These are phyloP conservation scores for Trichosporon coremiiforme DNA, from an alignment of 1,284 basidiomycete species.

Conservation along the genomic window DNA sequence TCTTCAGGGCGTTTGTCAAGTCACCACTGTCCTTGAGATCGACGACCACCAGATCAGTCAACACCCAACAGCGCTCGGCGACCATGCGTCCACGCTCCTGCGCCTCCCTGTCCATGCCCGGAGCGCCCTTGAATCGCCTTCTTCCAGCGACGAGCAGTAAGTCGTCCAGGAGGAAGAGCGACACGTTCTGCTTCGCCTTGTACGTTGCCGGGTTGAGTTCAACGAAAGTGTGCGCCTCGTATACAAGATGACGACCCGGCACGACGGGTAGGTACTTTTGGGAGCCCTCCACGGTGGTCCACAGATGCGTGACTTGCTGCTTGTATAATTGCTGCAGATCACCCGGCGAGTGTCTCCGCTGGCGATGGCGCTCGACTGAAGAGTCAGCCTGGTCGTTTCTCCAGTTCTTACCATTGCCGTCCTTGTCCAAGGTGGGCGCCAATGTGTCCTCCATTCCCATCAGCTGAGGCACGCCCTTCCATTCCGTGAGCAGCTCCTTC, in stretches of 20 bases:
- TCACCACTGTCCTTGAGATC: constrained; percentile 93
- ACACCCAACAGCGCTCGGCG: constrained; percentile 87
- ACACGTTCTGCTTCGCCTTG: constrained; percentile 82
- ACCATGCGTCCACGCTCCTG: constrained; percentile 71
- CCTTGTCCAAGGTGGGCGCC: constrained; percentile 51
- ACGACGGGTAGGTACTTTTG: constrained; percentile 90
- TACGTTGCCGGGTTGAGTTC: constrained; percentile 94
- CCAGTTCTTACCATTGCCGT: constrained; percentile 46
- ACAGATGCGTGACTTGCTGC: constrained; percentile 87
- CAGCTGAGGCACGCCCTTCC: constrained; percentile 91
- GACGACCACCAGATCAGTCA: constrained; percentile 88
- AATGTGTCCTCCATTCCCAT: constrained; percentile 76
- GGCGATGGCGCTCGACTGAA: constrained; percentile 63
- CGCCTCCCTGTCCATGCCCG: constrained; percentile 40
- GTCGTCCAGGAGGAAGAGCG: constrained; percentile 90
- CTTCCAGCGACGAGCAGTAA: constrained; percentile 80
- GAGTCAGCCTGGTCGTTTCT: constrained; percentile 21
- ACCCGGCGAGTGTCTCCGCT: constrained; percentile 83
- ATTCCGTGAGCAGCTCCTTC: constrained; percentile 89
- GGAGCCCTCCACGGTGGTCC: constrained; percentile 91
- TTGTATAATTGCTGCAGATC: constrained; percentile 93
- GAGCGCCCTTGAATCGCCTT: constrained; percentile 45
- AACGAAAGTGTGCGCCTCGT: constrained; percentile 80
- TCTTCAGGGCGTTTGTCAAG: constrained; percentile 94
- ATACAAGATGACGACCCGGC: constrained; percentile 85